A percentile compares a stretch with the other conserved stretches of the same genome.
phyloP scores from a whole-genome alignment of 148 eudicot genomes.

The Polygonum aviculare region DNA sequence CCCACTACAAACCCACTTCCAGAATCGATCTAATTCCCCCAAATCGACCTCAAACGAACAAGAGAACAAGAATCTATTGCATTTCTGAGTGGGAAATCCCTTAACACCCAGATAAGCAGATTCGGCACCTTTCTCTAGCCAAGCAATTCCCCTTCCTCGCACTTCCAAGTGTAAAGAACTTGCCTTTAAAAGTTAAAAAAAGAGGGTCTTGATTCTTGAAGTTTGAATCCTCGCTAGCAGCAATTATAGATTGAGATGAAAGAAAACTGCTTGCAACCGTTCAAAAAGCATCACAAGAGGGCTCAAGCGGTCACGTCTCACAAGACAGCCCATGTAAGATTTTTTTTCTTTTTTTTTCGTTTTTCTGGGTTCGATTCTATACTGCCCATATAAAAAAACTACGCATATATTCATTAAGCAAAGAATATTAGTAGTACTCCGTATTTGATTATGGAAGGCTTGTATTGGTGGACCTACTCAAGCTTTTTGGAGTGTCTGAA shows the following conservation, averaged over 20 bases:
- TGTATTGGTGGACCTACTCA: not conserved
- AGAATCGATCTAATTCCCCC: not conserved
- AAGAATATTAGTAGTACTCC: slow-evolving; percentile 2
- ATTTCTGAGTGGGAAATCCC: not conserved
- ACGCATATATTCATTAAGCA: not conserved
- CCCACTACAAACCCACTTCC: slow-evolving; percentile 12
- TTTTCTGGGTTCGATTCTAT: not conserved
- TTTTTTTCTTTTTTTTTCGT: not conserved
- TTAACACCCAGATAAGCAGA: not conserved
- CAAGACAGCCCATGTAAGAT: not conserved
- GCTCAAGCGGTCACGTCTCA: not conserved
- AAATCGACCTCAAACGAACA: not conserved
- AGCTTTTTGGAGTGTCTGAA: not conserved
- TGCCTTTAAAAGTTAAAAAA: not conserved
- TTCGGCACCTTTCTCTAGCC: not conserved
- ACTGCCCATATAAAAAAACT: not conserved
- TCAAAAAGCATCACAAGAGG: not conserved
- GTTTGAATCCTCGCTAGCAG: not conserved
- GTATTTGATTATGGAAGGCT: not conserved
- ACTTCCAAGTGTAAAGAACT: not conserved
- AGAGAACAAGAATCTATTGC: not conserved
- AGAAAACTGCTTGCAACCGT: slow-evolving; percentile 5
- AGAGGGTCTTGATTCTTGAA: not conserved
- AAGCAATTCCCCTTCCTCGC: not conserved
- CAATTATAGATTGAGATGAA: not conserved